phyloP scores from a whole-genome alignment of 1,139 yeast genomes.

The Saccharomyces pastorianus region DNA sequence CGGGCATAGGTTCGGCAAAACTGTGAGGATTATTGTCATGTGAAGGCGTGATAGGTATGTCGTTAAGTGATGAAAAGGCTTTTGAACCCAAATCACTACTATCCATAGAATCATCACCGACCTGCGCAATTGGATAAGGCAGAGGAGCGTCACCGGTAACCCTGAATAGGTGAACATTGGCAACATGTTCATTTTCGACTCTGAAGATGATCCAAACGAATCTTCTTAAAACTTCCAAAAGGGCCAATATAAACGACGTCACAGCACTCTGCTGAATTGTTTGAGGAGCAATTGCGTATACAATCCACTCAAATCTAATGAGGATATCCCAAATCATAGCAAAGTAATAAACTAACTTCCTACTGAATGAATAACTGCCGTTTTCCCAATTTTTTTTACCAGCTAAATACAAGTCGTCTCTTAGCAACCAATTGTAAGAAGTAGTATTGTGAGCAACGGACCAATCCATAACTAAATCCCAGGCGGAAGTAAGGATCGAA shows the following conservation, averaged over 20 bases:
- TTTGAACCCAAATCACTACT: slow-evolving; percentile 1
- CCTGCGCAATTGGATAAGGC: slow-evolving; percentile 50
- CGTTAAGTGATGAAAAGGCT: background rate
- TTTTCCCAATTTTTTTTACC: slow-evolving; percentile 31
- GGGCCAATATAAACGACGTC: slow-evolving; percentile 76
- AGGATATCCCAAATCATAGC: slow-evolving; percentile 69
- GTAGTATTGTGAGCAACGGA: slow-evolving; percentile 56
- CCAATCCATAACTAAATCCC: slow-evolving; percentile 98
- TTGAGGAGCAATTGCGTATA: slow-evolving; percentile 58
- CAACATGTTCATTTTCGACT: slow-evolving; percentile 91
- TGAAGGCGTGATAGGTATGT: background rate
- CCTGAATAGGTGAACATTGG: slow-evolving; percentile 74
- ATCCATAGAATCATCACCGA: slow-evolving; percentile 5
- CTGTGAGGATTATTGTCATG: slow-evolving; percentile 1
- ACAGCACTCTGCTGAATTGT: slow-evolving; percentile 85
- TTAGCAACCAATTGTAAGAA: slow-evolving; percentile 50
- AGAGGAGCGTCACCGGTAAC: slow-evolving; percentile 82
- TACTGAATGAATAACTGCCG: slow-evolving; percentile 36
- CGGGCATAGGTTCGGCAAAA: slow-evolving; percentile 16
- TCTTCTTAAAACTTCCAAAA: slow-evolving; percentile 74
- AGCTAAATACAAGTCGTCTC: slow-evolving; percentile 53
- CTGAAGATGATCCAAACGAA: slow-evolving; percentile 85
- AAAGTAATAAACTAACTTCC: slow-evolving; percentile 53
- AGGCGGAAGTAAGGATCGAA: slow-evolving; percentile 57
- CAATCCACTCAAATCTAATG: slow-evolving; percentile 84